Evolutionary conservation across 129 eudicot species (phyloP).

Genomic region (Tanacetum coccineum): DNA sequence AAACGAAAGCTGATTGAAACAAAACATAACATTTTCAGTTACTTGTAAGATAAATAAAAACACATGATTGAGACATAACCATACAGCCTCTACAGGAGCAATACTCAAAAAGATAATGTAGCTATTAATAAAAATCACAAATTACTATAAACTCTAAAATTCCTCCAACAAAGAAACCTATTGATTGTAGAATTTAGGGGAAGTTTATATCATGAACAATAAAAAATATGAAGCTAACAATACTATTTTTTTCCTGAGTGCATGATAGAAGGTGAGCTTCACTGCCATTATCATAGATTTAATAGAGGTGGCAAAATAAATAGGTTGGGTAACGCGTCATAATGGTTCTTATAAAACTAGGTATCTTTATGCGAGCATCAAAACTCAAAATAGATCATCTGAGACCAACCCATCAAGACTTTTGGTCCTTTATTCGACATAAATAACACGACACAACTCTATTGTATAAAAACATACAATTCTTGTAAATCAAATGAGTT

Average conservation of each 20-base stretch:
- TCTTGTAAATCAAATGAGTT: not conserved
- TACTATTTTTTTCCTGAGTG: not conserved
- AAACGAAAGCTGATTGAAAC: slow-evolving; percentile 54
- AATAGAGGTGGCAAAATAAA: not conserved
- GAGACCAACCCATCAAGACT: not conserved
- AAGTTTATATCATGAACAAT: slow-evolving; percentile 7
- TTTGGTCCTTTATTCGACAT: not conserved
- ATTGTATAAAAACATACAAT: not conserved
- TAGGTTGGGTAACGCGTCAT: not conserved
- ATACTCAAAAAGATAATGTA: not conserved
- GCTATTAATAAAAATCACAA: slow-evolving; percentile 14
- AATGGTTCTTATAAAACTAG: not conserved
- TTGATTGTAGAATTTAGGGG: not conserved
- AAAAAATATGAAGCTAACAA: not conserved
- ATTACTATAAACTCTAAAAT: slow-evolving; percentile 13
- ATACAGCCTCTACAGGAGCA: slow-evolving; percentile 17
- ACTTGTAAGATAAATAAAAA: slow-evolving; percentile 7
- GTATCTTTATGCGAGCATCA: not conserved
- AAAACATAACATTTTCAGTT: slow-evolving; percentile 17
- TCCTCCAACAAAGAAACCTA: not conserved
- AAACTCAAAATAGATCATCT: not conserved
- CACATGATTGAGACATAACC: not conserved
- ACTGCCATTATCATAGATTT: slow-evolving; percentile 10
- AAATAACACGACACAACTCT: not conserved
- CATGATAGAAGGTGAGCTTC: slow-evolving; percentile 8